phyloP scores from a whole-genome alignment of 164 flowering plant species.

The Warburgia ugandensis region DNA sequence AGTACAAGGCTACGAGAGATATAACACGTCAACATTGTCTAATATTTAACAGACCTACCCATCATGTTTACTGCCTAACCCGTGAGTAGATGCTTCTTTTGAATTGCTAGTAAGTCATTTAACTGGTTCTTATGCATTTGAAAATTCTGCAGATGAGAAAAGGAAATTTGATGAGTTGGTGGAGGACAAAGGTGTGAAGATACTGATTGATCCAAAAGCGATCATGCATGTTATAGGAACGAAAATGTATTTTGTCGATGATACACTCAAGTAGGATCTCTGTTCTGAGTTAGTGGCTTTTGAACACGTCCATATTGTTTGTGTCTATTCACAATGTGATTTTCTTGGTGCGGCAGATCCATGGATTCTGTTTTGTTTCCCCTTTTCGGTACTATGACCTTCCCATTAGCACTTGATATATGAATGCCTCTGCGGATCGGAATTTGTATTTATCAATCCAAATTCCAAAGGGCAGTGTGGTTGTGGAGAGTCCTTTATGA shows the following conservation, averaged over 20 bases:
- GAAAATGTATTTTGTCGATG: constrained; percentile 91
- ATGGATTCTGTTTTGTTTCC: neutral
- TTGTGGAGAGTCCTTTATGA: constrained; percentile 92
- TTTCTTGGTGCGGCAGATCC: neutral
- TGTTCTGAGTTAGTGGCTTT: neutral
- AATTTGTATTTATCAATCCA: constrained; percentile 76
- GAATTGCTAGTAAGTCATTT: no score
- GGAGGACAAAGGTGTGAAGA: constrained; percentile 88
- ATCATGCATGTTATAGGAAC: constrained; percentile 98
- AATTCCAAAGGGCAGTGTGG: constrained; percentile 83
- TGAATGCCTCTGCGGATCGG: constrained; percentile 43
- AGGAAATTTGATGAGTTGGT: constrained; percentile 86
- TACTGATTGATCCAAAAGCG: constrained; percentile 86
- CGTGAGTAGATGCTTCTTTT: no score
- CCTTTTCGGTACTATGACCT: neutral
- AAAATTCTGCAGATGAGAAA: constrained; percentile 70
- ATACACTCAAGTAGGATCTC: constrained; percentile 60
- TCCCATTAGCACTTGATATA: neutral
- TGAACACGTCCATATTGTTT: neutral
- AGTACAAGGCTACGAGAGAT: no score
- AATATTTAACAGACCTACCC: no score
- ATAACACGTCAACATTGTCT: no score
- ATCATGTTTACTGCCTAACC: no score
- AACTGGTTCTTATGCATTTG: no score
- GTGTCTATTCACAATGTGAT: neutral